Percentiles rank a stretch among this genome's conserved stretches.
Conservation (phyloP, 202 grass and related monocot species). For the Schoenoplectus triqueter region DNA sequence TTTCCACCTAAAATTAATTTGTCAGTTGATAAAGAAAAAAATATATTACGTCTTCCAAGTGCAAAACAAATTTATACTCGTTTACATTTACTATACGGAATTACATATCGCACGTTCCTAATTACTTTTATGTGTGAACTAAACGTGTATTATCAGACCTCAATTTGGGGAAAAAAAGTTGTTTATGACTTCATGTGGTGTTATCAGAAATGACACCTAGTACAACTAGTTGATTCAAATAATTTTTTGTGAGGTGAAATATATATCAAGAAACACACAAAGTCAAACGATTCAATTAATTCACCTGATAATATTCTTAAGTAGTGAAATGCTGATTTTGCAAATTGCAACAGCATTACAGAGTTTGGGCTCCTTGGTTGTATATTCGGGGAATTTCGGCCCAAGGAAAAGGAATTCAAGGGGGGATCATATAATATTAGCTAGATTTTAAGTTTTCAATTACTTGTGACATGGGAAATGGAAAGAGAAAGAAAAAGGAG, state of each 20-base stretch:
- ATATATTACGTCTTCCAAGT: background rate
- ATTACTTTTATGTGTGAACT: background rate
- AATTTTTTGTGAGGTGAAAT: constrained; percentile 1
- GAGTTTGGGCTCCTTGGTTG: background rate
- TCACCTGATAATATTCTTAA: background rate
- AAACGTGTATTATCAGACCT: background rate
- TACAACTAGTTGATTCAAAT: background rate
- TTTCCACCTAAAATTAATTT: background rate
- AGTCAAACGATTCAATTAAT: background rate
- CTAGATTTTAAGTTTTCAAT: background rate
- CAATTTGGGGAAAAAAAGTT: background rate
- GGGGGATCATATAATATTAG: background rate
- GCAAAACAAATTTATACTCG: background rate
- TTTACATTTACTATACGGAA: background rate
- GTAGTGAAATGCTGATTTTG: background rate
- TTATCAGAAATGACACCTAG: background rate
- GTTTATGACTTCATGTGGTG: background rate
- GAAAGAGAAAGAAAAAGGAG: background rate
- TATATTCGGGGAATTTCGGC: background rate
- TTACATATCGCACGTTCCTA: background rate
- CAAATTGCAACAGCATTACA: background rate
- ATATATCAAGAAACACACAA: constrained; percentile 12
- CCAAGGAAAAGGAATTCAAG: background rate
- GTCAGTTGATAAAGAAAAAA: background rate
- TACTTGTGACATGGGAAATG: background rate